Conservation (phyloP, 139 green algal genomes). For the Deuterostichococcus epilithicus region DNA sequence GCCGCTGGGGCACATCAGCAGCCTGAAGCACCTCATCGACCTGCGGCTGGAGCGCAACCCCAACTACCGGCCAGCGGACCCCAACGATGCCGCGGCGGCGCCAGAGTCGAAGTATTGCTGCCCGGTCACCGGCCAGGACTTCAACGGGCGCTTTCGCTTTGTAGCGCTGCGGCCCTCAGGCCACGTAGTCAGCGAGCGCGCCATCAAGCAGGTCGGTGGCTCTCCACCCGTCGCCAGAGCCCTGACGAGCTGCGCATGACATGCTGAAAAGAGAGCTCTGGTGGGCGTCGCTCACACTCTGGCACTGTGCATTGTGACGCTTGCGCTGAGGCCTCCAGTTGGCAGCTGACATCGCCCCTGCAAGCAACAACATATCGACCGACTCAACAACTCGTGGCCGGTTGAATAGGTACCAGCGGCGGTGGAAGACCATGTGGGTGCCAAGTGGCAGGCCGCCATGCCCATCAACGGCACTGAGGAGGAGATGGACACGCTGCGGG, state of each 20-base stretch:
- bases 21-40: conserved; percentile 59
- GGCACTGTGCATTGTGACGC: too few species aligned
- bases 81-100: conserved; percentile 11
- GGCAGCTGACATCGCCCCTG: too few species aligned
- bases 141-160: conserved; percentile 68
- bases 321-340: too few species aligned
- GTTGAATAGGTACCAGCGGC: conserved; percentile 29
- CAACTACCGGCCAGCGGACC: not conserved
- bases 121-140: conserved; percentile 56
- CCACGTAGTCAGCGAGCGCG: conserved; percentile 73
- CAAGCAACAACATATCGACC: too few species aligned
- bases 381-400: not conserved
- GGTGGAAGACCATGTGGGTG: conserved; percentile 50
- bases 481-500: conserved; percentile 40
- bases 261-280: too few species aligned
- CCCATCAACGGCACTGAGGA: conserved; percentile 51
- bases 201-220: conserved; percentile 58
- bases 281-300: too few species aligned
- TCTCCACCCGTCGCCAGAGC: too few species aligned
- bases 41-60: conserved; percentile 51
- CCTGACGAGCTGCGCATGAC: too few species aligned
- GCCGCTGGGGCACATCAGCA: conserved; percentile 63
- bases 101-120: conserved; percentile 55
- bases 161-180: conserved; percentile 46
- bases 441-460: conserved; percentile 31